Evolutionary conservation across 2,329 filamentous ascomycete species (phyloP).

Genomic region (Alternaria consortialis): DNA sequence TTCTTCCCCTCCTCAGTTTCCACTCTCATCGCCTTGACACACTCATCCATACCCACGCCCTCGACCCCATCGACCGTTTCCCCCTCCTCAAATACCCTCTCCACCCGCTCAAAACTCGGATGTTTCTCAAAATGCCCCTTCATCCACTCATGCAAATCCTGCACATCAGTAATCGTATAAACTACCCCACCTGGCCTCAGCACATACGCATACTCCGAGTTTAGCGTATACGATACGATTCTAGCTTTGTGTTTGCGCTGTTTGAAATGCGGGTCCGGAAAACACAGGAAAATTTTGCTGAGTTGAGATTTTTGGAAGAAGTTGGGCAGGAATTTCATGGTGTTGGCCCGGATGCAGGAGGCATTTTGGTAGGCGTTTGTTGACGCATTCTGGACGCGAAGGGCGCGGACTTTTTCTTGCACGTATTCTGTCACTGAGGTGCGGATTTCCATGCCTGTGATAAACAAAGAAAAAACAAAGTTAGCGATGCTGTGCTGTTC

Average conservation of each 20-base stretch:
- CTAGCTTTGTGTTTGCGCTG: constrained; percentile 95
- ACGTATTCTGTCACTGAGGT: constrained; percentile 91
- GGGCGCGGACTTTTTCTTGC: constrained; percentile 82
- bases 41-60: constrained; percentile 73
- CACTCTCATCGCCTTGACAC: constrained; percentile 75
- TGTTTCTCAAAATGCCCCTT: constrained; percentile 82
- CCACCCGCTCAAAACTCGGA: constrained; percentile 79
- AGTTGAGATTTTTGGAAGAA: constrained; percentile 87
- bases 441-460: constrained; percentile 86
- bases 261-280: constrained; percentile 98
- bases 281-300: constrained; percentile 94
- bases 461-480: too few relatives aligned
- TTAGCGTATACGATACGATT: constrained; percentile 88
- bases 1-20: constrained; percentile 99
- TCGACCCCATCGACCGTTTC: constrained; percentile 67
- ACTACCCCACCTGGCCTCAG: constrained; percentile 83
- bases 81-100: constrained; percentile 62
- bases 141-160: constrained; percentile 95
- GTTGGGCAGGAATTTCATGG: constrained; percentile 99
- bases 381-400: constrained; percentile 71
- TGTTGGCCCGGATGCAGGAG: constrained; percentile 87
- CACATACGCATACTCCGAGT: constrained; percentile 92
- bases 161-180: constrained; percentile 97
- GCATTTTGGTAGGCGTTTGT: constrained; percentile 79
- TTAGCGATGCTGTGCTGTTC: too few relatives aligned